Percentiles rank a stretch among this genome's conserved stretches.
phyloP scores from a whole-genome alignment of 805 yeast species.

The Clavispora fructus region DNA sequence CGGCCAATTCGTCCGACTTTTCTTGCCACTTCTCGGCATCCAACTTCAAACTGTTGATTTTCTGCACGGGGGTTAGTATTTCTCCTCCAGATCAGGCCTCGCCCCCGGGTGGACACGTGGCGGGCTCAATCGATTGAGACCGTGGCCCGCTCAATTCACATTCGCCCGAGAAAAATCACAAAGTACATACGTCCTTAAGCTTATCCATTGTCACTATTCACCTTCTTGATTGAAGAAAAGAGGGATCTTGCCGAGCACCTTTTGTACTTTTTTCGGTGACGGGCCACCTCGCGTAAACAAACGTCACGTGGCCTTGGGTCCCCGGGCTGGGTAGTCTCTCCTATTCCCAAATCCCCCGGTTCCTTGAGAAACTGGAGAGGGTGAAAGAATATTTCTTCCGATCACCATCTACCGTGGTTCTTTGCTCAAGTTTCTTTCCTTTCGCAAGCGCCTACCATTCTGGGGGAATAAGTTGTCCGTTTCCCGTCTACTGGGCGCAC shows the following conservation, averaged over 20 bases:
- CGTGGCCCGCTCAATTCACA: not conserved
- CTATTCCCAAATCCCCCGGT: no score
- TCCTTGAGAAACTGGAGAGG: no score
- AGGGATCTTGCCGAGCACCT: conserved; percentile 3
- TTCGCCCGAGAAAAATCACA: not conserved
- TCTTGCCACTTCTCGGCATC: conserved; percentile 98
- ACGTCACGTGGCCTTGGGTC: conserved; percentile 10
- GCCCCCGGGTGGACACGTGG: not conserved
- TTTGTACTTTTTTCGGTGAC: conserved; percentile 11
- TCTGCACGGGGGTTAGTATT: conserved; percentile 39
- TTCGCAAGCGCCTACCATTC: no score
- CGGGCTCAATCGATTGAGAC: not conserved
- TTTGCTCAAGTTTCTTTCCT: no score
- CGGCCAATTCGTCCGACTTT: conserved; percentile 82
- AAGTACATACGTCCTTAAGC: conserved; percentile 50
- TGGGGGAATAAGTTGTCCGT: not conserved
- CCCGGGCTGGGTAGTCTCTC: no score
- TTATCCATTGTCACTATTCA: conserved; percentile 42
- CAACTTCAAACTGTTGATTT: conserved; percentile 80
- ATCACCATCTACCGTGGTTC: no score
- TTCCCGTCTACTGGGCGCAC: not conserved
- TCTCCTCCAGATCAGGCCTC: not conserved
- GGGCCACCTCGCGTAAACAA: conserved; percentile 15
- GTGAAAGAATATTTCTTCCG: no score
- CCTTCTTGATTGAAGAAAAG: conserved; percentile 3